Base-by-base conservation (phyloP, 75 land plant genomes). In the Pseudotsuga menziesii region DNA sequence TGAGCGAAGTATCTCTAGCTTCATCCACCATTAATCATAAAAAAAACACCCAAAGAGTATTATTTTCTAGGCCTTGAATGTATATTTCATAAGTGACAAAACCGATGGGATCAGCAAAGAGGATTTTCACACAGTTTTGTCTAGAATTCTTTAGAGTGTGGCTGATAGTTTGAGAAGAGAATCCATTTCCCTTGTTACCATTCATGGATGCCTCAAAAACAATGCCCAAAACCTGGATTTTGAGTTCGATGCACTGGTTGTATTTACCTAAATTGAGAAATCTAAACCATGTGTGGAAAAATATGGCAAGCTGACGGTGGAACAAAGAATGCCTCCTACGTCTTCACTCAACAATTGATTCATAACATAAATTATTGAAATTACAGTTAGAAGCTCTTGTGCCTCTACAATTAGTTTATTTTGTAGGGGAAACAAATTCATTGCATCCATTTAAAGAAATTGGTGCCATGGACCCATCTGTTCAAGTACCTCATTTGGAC, bases 191-290 rank as follows among this genome's bases (percentile, higher is more conserved):
- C 82, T 94, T 17, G 82, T 87, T 36, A 82, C 89, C 4, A 84
- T 96, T 2, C 88, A 91, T 80, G 99, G 99, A 2, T 78, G 82
- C 26, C 85, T 96, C 12, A 52, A 59, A 27, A 80, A 85, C 27
- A 91, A 89, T 75, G 82, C 76, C 12, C 76, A 76, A 9, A 76
- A 87, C 36, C 29, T 87, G 0, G 60, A 81, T 29, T 94, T 87
- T 80, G 90, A 92, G 20, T 56, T 81, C 15, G 88, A 90, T 72
- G 80, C 88, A 39, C 58, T 85, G 0, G 78, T 86, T 3, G 77
- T 83, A 13, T 91, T 79, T 56, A 35, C 7, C 5, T 3, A 25
- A 39, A n/a, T 2, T 19, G 75, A 27, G 5, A 77, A 39, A 35
- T 29, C 4, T 6, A 14, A 26, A 39, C 8, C 13, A 29, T 22